phyloP scores from a whole-genome alignment of 805 yeast species.

The Clavispora asparagi region DNA sequence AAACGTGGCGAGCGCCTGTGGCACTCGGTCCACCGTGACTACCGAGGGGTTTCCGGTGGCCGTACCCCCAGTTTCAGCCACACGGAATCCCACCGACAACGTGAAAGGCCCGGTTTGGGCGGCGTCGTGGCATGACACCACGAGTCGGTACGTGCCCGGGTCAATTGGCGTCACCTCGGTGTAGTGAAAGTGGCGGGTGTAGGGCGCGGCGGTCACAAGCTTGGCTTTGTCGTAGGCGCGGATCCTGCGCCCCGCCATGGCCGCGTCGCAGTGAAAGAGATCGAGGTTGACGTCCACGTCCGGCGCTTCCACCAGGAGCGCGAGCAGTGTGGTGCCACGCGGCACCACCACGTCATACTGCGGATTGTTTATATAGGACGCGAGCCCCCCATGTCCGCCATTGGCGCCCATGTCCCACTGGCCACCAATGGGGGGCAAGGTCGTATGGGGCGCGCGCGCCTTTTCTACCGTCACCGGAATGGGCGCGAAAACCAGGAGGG shows the following conservation, averaged over 20 bases:
- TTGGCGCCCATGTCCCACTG: constrained; percentile 40
- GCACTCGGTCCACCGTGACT: constrained; percentile 12
- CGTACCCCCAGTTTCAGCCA: too few species aligned
- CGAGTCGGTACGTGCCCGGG: constrained; percentile 38
- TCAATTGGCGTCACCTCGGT: constrained; percentile 15
- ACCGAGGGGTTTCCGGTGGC: constrained; percentile 16
- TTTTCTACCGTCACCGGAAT: not conserved
- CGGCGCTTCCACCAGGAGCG: constrained; percentile 1
- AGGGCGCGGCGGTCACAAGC: constrained; percentile 26
- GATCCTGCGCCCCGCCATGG: constrained; percentile 17
- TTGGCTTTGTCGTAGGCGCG: constrained; percentile 18
- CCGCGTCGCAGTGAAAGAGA: constrained; percentile 35
- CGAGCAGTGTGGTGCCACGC: constrained; percentile 9
- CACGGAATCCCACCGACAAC: constrained; percentile 15
- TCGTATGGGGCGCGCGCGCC: not conserved
- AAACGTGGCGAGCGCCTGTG: constrained; percentile 33
- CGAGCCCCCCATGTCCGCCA: constrained; percentile 53
- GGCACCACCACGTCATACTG: constrained; percentile 36
- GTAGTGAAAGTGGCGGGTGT: constrained; percentile 30
- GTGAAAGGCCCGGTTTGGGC: constrained; percentile 23
- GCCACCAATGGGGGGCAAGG: constrained; percentile 21
- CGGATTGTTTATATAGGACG: constrained; percentile 49
- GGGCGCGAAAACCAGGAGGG: not conserved
- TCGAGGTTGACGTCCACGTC: constrained; percentile 34
- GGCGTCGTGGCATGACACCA: constrained; percentile 43